Evolutionary conservation across 257 asterid genomes (phyloP), one percentile per base, ranked within the genome.

Genomic region (Lycium barbarum): DNA sequence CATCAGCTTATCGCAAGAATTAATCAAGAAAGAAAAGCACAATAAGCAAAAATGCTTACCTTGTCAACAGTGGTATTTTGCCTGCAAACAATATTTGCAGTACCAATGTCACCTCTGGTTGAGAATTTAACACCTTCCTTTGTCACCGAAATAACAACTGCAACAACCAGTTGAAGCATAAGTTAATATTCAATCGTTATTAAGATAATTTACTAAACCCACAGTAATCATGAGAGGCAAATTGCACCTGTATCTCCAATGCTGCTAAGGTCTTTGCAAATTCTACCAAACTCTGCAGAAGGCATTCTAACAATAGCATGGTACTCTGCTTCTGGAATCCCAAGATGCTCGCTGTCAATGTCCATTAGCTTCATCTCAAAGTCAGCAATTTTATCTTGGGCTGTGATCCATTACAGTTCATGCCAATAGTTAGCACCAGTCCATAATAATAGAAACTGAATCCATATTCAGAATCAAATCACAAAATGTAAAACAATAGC

Each of bases 51-150:
- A 26, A 40, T 38, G 70, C 45, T 10, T 81, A 93, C 99, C 97
- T 96, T 96, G 89, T 94, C 98, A 6, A 96, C 98, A 51, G 96
- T 92, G 55, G 98, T 96, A 83, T 96, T 96, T 78, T 94, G 99
- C 81, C 98, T 86, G 92, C 97, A 92, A 33, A 96, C 98, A 13
- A 94, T 62, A 84, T 94, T 93, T 40, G 98, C 97, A 84, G 98
- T 89, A 38, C 99, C 98, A 7, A 94, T 94, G 85, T 94, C 99
- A 68, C 98, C 98, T 82, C 98, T 92, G 4, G 98, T 94, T 9
- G 99, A 96, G 91, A 96, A 96, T 84, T 93, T 96, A 1, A 96
- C 99, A 4, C 99, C 99, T 90, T 96, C 99, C 91, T 96, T 96
- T 0, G 98, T 96, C 47, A 96, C 99, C 71, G 98, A 94, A 78